Evolutionary conservation across 768 basidiomycete species (phyloP), one percentile per base, ranked within the genome.

Genomic region (Lanmaoa pseudosensibilis): DNA sequence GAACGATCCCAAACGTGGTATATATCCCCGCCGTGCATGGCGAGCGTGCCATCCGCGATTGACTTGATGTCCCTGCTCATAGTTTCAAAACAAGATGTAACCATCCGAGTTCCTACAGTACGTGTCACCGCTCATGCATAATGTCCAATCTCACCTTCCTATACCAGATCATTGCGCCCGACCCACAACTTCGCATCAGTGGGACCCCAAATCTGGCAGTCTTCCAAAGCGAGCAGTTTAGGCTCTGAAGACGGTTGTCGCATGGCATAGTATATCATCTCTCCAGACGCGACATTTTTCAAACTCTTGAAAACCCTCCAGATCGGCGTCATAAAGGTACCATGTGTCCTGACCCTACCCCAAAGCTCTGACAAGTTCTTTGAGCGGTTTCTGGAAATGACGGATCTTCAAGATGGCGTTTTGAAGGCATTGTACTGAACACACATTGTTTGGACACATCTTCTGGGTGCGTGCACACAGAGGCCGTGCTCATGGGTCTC

Each of bases 1-100:
- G 5, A 92, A 91, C 63, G 96, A 98, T 69, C 95, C 95, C 0
- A n/a, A 97, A 98, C 70, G 91, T 96, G 85, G 92, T 92, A 56
- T 60, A 83, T 57, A 16, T 33, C 74, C 40, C 19, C 2, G 9
- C 15, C 23, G 23, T 49, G 23, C 36, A 25, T 25, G 4, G 7
- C 25, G 30, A 32, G 10, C n/a, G 15, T 15, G 5, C 11, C 16
- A 21, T 30, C 25, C 18, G 36, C 10, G 23, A 45, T 46, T 19
- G 21, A 37, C 25, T n/a, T 25, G 11, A 64, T 30, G 15, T 33
- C 16, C 10, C 19, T 19, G 15, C 4, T 23, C 15, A 7, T 64
- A 93, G 90, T 77, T 95, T 72, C 87, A 93, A 69, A 77, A 77
- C 27, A 87, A 98, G 89, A 82, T 97, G 80, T 85, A 88, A 65